phyloP scores from a whole-genome alignment of 1,284 basidiomycete species.

The Sanghuangporus weigelae region DNA sequence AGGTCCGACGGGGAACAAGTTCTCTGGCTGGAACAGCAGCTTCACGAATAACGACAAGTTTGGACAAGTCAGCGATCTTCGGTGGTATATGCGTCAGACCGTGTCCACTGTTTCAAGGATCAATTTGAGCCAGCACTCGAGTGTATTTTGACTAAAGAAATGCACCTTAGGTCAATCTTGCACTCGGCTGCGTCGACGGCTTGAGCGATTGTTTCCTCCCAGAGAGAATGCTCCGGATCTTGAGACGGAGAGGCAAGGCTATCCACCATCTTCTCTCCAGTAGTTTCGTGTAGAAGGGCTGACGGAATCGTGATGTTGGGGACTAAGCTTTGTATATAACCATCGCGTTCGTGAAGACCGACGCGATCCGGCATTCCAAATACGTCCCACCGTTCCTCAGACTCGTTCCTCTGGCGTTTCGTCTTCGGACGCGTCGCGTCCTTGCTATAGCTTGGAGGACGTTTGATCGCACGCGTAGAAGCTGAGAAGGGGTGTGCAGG shows the following conservation, averaged over 20 bases:
- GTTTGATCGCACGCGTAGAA: conserved; percentile 20
- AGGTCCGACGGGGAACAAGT: conserved; percentile 10
- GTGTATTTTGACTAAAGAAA: conserved; percentile 10
- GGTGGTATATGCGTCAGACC: conserved; percentile 37
- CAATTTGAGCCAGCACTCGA: neutral
- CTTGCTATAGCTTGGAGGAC: conserved; percentile 21
- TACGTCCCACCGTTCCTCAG: neutral
- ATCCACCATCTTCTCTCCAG: neutral
- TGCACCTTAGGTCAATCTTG: conserved; percentile 38
- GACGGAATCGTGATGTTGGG: neutral
- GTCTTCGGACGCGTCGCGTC: conserved; percentile 9
- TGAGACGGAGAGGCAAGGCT: neutral
- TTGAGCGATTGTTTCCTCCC: conserved; percentile 36
- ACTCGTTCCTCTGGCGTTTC: conserved; percentile 1
- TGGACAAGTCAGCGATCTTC: conserved; percentile 35
- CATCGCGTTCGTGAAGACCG: neutral
- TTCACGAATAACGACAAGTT: conserved; percentile 33
- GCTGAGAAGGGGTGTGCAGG: conserved; percentile 22
- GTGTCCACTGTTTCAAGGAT: conserved; percentile 23
- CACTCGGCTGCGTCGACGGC: conserved; percentile 34
- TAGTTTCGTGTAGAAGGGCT: neutral
- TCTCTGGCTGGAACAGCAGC: conserved; percentile 7
- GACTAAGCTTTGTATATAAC: neutral
- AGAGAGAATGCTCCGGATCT: conserved; percentile 30
- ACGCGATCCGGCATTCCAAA: neutral